Evolutionary conservation across 1,284 basidiomycete species (phyloP).

Genomic region (Grifola frondosa): DNA sequence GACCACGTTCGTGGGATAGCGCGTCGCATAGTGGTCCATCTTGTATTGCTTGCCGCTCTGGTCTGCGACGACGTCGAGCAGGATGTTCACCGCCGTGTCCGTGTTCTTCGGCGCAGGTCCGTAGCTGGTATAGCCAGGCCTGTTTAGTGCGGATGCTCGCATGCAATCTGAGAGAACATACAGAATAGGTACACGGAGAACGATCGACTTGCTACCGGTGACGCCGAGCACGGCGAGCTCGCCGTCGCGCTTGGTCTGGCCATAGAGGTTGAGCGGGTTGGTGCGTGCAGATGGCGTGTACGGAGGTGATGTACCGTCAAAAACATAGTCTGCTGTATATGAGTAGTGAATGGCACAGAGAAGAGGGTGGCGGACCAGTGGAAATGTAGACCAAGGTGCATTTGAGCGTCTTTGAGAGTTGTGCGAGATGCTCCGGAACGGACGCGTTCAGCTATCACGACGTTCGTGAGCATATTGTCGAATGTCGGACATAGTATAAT

Average conservation of each 20-base stretch:
- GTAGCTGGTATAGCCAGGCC: conserved; percentile 48
- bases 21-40: conserved; percentile 85
- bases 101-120: conserved; percentile 74
- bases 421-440: conserved; percentile 63
- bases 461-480: not conserved
- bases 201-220: conserved; percentile 52
- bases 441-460: conserved; percentile 61
- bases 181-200: conserved; percentile 82
- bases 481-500: not conserved
- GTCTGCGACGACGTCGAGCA: conserved; percentile 76
- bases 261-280: conserved; percentile 79
- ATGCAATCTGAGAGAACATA: conserved; percentile 34
- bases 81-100: conserved; percentile 78
- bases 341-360: not conserved
- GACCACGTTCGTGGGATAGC: conserved; percentile 78
- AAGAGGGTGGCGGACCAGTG: conserved; percentile 48
- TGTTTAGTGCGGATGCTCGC: not conserved
- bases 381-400: conserved; percentile 77
- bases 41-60: conserved; percentile 77
- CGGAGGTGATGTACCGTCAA: conserved; percentile 80
- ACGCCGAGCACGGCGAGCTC: conserved; percentile 64
- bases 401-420: conserved; percentile 51
- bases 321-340: conserved; percentile 69
- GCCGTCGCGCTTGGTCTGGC: conserved; percentile 73
- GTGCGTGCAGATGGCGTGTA: conserved; percentile 66